phyloP scores from a whole-genome alignment of 805 yeast species.

The Aciculoconidium aculeatum region DNA sequence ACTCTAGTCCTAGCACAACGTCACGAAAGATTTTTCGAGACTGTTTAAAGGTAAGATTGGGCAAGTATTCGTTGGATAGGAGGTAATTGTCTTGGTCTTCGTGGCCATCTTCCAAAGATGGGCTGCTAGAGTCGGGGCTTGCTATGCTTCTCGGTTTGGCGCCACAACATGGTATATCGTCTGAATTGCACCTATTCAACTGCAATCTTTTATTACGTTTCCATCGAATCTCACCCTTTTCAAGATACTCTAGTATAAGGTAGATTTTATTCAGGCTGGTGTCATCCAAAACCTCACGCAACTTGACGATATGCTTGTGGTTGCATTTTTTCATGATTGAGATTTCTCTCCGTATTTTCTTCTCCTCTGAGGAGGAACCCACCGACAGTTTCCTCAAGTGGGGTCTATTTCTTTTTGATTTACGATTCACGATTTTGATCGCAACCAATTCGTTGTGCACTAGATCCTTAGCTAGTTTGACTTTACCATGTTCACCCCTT shows the following conservation, averaged over 20 bases:
- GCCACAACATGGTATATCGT: slow-evolving; percentile 40
- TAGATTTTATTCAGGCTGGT: slow-evolving; percentile 77
- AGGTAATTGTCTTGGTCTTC: slow-evolving; percentile 17
- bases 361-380: slow-evolving; percentile 16
- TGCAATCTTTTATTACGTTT: slow-evolving; percentile 19
- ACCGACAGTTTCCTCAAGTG: slow-evolving; percentile 16
- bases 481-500: slow-evolving; percentile 98
- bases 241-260: slow-evolving; percentile 82
- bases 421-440: slow-evolving; percentile 84
- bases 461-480: slow-evolving; percentile 78
- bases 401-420: slow-evolving; percentile 33
- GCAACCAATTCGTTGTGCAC: slow-evolving; percentile 71
- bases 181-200: slow-evolving; percentile 11
- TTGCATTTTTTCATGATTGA: slow-evolving; percentile 45
- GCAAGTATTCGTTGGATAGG: slow-evolving; percentile 29
- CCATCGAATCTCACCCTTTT: slow-evolving; percentile 91
- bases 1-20: slow-evolving; percentile 82
- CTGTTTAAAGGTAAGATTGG: slow-evolving; percentile 61
- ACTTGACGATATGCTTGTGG: slow-evolving; percentile 36
- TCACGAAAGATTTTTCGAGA: slow-evolving; percentile 74
- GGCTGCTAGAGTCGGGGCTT: neutral
- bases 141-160: slow-evolving; percentile 1
- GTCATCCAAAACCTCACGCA: slow-evolving; percentile 76
- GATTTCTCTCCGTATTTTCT: slow-evolving; percentile 35
- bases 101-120: slow-evolving; percentile 1